Base-by-base conservation (phyloP, 495 filamentous ascomycete genomes). In the Neurospora terricola region DNA sequence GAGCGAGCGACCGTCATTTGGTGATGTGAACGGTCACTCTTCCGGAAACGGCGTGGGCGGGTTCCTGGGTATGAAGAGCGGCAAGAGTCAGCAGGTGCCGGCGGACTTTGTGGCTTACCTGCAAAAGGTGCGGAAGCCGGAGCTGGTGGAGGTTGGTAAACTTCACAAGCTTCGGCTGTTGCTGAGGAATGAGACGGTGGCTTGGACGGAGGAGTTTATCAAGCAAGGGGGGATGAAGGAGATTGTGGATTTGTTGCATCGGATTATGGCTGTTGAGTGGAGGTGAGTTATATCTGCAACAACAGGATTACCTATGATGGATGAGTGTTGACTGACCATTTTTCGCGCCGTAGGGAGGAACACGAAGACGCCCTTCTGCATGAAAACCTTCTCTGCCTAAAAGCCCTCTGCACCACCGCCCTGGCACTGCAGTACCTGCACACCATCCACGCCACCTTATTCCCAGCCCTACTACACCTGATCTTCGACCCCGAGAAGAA, bases 401-500 rank as follows among this genome's bases (percentile, higher is more conserved):
- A 99, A 82, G 96, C 92, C 3, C 88, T 98, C 1, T 97, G 93
- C 83, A 99, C 96, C 18, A 97, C 94, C 5, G 93, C 91, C 21
- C 84, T 91, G 36, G 96, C 94, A 3, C 84, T 97, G 70, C 86
- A 90, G 72, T 91, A 93, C 75, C 89, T 99, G n/a, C 86, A 91
- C 69, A 86, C 88, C 4, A 91, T 98, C 77, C 93, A 96, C 75
- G 81, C 83, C 45, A 90, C 88, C 5, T 86, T 99, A 6, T 98
- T 99, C 80, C 95, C 96, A 18, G 91, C 92, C 5, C 84, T 99
- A 70, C 82, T 98, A 70, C 88, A 87, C 72, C 94, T 98, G 89
- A 84, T 99, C 39, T 99, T 98, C 77, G 95, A 97, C 78, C 92
- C 97, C 37, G 95, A 99, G 77, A 96, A 93, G 83, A 98, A 98